Evolutionary conservation across 2,329 filamentous ascomycete species (phyloP).

Genomic region (Remersonia thermophila): DNA sequence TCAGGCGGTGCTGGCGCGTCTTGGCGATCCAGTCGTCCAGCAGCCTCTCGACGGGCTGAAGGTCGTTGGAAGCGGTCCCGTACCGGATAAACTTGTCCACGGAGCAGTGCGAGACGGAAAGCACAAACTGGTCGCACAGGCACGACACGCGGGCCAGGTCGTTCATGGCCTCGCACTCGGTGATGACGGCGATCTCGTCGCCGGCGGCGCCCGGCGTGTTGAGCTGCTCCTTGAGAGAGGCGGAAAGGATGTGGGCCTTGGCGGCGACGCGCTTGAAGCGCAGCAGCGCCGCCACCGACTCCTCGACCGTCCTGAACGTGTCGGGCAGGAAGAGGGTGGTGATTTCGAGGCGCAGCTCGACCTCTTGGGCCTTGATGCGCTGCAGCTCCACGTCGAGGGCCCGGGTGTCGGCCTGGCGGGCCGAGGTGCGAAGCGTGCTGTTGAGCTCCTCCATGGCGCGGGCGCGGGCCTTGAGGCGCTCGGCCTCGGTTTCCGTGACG

Average conservation of each 20-base stretch:
- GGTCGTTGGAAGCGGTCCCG: constrained; percentile 69
- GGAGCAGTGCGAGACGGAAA: constrained; percentile 66
- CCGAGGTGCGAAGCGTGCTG: constrained; percentile 81
- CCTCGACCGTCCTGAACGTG: constrained; percentile 64
- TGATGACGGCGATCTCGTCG: constrained; percentile 66
- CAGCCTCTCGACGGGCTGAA: constrained; percentile 82
- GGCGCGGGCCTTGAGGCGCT: constrained; percentile 77
- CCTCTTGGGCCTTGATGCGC: constrained; percentile 78
- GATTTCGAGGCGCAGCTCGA: constrained; percentile 76
- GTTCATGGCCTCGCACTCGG: constrained; percentile 69
- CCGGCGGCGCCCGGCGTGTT: constrained; percentile 54
- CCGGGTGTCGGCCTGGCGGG: constrained; percentile 84
- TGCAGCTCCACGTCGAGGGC: constrained; percentile 84
- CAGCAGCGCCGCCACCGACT: constrained; percentile 79
- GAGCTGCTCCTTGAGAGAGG: constrained; percentile 67
- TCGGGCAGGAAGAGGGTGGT: constrained; percentile 83
- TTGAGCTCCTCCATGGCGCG: constrained; percentile 95
- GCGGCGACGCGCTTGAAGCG: constrained; percentile 79
- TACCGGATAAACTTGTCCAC: constrained; percentile 67
- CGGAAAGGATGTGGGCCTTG: constrained; percentile 70
- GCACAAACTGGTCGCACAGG: constrained; percentile 76
- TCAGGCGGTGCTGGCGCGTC: constrained; percentile 71
- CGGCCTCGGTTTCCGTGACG: constrained; percentile 83
- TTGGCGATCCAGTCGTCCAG: constrained; percentile 82
- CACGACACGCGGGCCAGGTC: constrained; percentile 73